Conservation (phyloP, 192 early-diverging fungal species). For the Coemansia sp. region DNA sequence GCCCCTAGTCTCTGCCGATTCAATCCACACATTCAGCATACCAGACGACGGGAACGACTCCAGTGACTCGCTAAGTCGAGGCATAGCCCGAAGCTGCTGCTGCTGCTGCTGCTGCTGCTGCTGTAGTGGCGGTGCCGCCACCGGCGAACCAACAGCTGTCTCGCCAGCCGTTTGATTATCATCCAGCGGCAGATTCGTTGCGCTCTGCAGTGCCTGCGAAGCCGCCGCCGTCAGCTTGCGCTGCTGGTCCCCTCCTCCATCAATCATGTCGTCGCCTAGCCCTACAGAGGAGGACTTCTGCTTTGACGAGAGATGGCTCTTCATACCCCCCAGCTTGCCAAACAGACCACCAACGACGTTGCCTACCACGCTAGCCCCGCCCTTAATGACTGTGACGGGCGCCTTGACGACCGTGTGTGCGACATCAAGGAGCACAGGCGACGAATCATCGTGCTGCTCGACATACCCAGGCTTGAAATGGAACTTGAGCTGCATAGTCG, state of each 20-base stretch:
- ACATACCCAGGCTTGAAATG: conserved; percentile 62
- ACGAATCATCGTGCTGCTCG: conserved; percentile 55
- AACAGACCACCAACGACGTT: conserved; percentile 43
- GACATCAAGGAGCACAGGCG: conserved; percentile 56
- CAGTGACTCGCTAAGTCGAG: conserved; percentile 27
- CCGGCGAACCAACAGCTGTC: no score
- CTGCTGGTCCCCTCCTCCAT: not conserved
- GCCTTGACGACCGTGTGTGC: conserved; percentile 60
- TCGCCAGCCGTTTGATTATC: not conserved
- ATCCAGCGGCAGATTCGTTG: conserved; percentile 45
- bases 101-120: no score
- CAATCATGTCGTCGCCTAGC: not conserved
- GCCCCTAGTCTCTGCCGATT: conserved; percentile 25
- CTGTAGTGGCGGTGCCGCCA: no score
- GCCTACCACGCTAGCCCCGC: conserved; percentile 53
- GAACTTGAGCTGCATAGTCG: conserved; percentile 57
- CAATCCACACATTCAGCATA: conserved; percentile 24
- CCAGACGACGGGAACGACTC: conserved; percentile 37
- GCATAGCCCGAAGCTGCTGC: conserved; percentile 11
- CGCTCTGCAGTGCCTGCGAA: conserved; percentile 19
- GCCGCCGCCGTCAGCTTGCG: conserved; percentile 32
- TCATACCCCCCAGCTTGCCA: conserved; percentile 44
- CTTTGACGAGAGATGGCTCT: conserved; percentile 15
- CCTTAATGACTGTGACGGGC: conserved; percentile 58
- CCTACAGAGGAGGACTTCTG: not conserved